Evolutionary conservation across 2,329 filamentous ascomycete genomes (phyloP).

Genomic region (Colletotrichum endophyticum): DNA sequence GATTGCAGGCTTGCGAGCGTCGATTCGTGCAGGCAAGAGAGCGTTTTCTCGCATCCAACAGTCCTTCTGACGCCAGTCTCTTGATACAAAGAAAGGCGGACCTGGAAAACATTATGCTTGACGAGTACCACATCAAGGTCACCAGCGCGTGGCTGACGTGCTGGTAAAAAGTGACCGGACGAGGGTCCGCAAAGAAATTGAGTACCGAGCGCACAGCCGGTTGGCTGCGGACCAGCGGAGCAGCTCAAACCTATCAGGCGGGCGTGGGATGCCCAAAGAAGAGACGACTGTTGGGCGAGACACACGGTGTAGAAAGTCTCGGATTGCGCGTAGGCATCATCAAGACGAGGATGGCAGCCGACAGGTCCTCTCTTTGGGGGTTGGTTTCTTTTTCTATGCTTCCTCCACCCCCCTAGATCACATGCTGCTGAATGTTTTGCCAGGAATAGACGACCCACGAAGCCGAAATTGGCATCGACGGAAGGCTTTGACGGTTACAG

Average conservation of each 20-base stretch:
- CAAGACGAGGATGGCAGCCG: background rate
- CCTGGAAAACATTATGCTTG: background rate
- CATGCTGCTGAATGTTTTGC: background rate
- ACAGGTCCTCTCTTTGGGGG: background rate
- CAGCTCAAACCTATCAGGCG: background rate
- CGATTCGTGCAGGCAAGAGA: background rate
- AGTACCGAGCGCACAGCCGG: background rate
- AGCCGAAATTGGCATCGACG: background rate
- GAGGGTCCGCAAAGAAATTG: background rate
- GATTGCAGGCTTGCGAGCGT: background rate
- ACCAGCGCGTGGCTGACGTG: background rate
- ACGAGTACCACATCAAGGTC: background rate
- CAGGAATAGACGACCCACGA: background rate
- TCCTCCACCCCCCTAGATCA: background rate
- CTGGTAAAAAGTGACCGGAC: background rate
- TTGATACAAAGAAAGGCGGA: constrained; percentile 1
- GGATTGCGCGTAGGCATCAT: background rate
- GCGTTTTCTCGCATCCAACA: background rate
- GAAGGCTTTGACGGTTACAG: background rate
- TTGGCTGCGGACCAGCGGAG: background rate
- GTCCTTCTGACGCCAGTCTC: background rate
- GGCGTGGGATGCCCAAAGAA: background rate
- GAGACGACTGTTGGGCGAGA: background rate
- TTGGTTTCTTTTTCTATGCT: background rate
- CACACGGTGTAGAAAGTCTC: background rate